Conservation (phyloP, 1,284 basidiomycete species). For the Kwoniella shivajii region DNA sequence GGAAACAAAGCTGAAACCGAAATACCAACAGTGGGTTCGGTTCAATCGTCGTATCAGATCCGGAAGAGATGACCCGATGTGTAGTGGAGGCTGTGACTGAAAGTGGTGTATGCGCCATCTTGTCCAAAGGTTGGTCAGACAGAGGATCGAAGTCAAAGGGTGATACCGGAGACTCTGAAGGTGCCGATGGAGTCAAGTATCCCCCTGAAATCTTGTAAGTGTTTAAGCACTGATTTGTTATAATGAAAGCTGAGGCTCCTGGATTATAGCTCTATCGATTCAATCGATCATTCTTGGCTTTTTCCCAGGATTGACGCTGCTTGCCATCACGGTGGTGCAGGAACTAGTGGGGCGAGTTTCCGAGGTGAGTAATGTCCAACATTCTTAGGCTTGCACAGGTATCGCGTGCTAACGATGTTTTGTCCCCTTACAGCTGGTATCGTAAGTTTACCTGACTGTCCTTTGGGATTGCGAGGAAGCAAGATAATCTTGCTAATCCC, state of each 20-base stretch:
- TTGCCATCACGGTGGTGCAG: constrained; percentile 96
- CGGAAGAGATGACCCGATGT: constrained; percentile 83
- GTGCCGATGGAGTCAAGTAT: constrained; percentile 57
- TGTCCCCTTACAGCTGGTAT: constrained; percentile 36
- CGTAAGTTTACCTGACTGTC: constrained; percentile 17
- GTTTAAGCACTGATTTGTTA: not conserved
- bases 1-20: not conserved
- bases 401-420: not conserved
- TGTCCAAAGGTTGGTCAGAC: constrained; percentile 98
- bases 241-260: not conserved
- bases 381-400: not conserved
- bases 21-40: constrained; percentile 76
- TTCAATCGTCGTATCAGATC: constrained; percentile 96
- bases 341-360: constrained; percentile 90
- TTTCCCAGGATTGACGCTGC: constrained; percentile 92
- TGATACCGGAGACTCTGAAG: constrained; percentile 43
- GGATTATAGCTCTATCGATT: constrained; percentile 63
- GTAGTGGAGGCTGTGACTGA: constrained; percentile 84
- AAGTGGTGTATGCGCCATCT: constrained; percentile 83
- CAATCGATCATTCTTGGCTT: constrained; percentile 95
- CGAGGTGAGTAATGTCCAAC: constrained; percentile 64
- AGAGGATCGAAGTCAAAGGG: constrained; percentile 66
- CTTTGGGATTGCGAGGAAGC: not conserved
- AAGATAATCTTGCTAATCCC: too few relatives aligned
- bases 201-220: constrained; percentile 69